These are phyloP conservation scores for Durusdinium trenchii DNA, from an alignment of 73 alveolate species.

Conservation along the genomic window DNA sequence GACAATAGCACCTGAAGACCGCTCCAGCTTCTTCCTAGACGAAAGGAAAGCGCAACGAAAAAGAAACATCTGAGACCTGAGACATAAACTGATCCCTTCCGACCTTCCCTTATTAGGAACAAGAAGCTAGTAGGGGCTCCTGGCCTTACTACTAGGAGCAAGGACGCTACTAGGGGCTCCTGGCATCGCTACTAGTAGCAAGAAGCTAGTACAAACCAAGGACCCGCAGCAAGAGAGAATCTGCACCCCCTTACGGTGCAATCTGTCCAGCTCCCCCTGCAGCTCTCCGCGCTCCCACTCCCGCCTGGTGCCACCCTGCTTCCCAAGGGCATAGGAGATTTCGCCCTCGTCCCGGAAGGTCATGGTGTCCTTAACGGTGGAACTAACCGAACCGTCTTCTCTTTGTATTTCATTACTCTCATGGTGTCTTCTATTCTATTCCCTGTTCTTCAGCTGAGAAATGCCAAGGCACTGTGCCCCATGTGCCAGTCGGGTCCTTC, in stretches of 20 bases:
- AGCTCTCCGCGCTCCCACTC: not conserved
- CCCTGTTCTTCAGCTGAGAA: not conserved
- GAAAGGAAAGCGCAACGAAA: not conserved
- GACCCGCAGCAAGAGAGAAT: not conserved
- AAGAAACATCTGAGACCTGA: not conserved
- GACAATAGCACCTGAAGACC: conserved; percentile 93
- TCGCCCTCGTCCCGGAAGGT: conserved; percentile 93
- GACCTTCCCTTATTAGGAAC: too few species aligned
- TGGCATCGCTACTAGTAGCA: not conserved
- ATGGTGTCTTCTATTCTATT: not conserved
- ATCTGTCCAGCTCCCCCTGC: not conserved
- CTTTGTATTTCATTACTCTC: not conserved
- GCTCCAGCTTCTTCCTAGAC: conserved; percentile 85
- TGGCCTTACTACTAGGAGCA: not conserved
- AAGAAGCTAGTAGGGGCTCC: too few species aligned
- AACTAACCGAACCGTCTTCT: not conserved
- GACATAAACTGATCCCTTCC: not conserved
- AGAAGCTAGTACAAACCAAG: not conserved
- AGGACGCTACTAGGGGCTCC: too few species aligned
- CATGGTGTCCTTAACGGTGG: conserved; percentile 32
- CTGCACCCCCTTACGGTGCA: not conserved
- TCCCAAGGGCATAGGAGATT: conserved; percentile 94
- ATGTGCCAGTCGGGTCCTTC: conserved; percentile 46
- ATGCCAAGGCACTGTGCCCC: conserved; percentile 67
- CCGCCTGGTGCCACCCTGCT: conserved; percentile 93